These are phyloP conservation scores for Clonostachys solani DNA, from an alignment of 2,329 filamentous ascomycete genomes.

Conservation along the genomic window DNA sequence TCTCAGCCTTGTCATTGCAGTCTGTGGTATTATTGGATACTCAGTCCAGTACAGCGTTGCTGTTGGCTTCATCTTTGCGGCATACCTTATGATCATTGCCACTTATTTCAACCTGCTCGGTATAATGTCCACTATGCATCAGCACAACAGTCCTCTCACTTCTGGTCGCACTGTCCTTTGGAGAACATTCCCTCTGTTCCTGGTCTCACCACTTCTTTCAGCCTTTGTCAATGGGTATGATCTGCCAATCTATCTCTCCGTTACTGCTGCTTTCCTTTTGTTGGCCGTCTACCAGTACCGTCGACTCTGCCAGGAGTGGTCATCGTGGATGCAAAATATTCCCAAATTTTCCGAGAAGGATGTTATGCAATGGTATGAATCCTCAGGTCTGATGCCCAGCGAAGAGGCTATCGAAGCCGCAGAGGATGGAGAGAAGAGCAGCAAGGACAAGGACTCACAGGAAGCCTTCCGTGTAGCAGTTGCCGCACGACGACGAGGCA, in stretches of 20 bases:
- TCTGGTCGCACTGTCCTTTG: constrained; percentile 55
- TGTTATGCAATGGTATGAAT: constrained; percentile 42
- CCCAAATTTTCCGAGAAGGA: constrained; percentile 43
- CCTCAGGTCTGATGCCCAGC: constrained; percentile 13
- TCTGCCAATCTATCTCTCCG: constrained; percentile 48
- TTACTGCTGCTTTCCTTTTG: constrained; percentile 48
- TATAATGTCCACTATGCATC: constrained; percentile 45
- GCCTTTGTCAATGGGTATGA: constrained; percentile 47
- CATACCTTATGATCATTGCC: constrained; percentile 53
- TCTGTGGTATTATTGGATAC: constrained; percentile 47
- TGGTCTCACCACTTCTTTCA: constrained; percentile 52
- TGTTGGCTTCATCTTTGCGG: constrained; percentile 51
- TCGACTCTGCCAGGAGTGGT: constrained; percentile 52
- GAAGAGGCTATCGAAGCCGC: background rate
- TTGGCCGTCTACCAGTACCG: constrained; percentile 47
- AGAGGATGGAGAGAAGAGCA: constrained; percentile 7
- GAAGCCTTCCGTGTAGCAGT: constrained; percentile 27
- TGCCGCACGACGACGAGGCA: constrained; percentile 13
- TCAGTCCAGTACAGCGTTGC: constrained; percentile 31
- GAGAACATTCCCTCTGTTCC: constrained; percentile 47
- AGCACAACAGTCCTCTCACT: constrained; percentile 47
- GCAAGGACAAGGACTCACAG: constrained; percentile 8
- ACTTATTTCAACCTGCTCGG: constrained; percentile 56
- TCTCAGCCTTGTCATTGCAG: constrained; percentile 23
- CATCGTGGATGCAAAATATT: constrained; percentile 50